Evolutionary conservation across 192 early-diverging fungal genomes (phyloP), one percentile per base, ranked within the genome.

Genomic region (Backusella circina): DNA sequence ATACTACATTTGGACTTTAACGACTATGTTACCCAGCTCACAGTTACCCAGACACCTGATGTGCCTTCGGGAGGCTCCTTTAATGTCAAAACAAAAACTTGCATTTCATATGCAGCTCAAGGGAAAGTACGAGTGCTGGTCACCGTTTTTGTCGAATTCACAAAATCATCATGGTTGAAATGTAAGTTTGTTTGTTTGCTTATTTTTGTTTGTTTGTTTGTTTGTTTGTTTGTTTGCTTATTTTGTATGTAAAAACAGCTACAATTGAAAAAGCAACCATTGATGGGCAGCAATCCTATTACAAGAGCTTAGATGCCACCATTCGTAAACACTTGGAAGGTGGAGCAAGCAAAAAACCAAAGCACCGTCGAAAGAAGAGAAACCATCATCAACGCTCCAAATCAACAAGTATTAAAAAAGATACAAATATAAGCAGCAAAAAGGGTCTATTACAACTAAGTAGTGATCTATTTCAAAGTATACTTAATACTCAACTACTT

Each of bases 11-110:
- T 81, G 65, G 85, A 89, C 72, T 82, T 81, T 66, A 75, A 85
- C 23, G 73, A 84, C n/a, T 84, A 84, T 66, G 75, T 88, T 15
- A 83, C 84, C 0, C 80, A 77, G 12, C 71, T 86, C 0, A 86
- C 85, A 0, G 85, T 83, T 10, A 87, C 88, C 0, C 79, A 82
- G 16, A 89, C 88, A 10, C 88, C 88, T 15, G 86, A 89, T 76
- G 87, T 89, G 0, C 88, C 88, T 10, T 84, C 85, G 54, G 88
- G 88, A 65, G 77, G 73, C 9, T 79, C 80, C 12, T 89, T 89
- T 61, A 79, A 70, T 18, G 83, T 87, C 28, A 89, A 89, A 31
- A 84, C 82, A 28, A 76, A 84, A 2, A 84, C 82, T 30, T 89
- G 88, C 72, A 88, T 88, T 32, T 84, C 86, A 50, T 86, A 83